Conservation (phyloP, 2,329 filamentous ascomycete genomes). For the Botryotinia narcissicola region DNA sequence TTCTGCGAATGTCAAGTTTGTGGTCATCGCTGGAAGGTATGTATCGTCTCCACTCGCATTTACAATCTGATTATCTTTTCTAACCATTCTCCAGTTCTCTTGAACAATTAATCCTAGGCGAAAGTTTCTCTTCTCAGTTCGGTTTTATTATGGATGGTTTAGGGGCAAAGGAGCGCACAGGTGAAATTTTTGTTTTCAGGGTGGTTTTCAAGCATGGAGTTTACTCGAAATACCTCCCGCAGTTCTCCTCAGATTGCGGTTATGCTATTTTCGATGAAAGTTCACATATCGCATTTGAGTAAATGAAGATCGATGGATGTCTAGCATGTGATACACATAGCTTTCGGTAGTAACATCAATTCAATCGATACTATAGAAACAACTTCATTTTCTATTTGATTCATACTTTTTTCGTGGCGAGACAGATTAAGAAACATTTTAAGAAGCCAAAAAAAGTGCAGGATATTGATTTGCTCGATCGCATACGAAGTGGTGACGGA, state of each 20-base stretch:
- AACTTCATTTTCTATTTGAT: not conserved
- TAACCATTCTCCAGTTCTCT: constrained; percentile 36
- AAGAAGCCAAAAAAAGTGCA: not conserved
- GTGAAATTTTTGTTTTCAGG: constrained; percentile 6
- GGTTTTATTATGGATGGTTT: constrained; percentile 36
- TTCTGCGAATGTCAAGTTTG: constrained; percentile 71
- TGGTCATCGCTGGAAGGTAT: constrained; percentile 70
- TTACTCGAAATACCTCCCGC: constrained; percentile 3
- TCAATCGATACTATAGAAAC: not conserved
- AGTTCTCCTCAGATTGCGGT: not conserved
- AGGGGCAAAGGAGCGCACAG: constrained; percentile 26
- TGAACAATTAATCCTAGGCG: constrained; percentile 25
- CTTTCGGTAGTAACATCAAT: not conserved
- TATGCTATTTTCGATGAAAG: not conserved
- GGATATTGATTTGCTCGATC: not conserved
- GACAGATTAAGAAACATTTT: not conserved
- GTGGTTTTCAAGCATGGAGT: constrained; percentile 5
- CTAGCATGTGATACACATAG: not conserved
- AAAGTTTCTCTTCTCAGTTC: constrained; percentile 28
- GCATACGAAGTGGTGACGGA: not conserved
- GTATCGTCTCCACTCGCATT: constrained; percentile 28
- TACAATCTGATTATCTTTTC: constrained; percentile 8
- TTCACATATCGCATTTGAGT: not conserved
- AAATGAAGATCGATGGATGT: not conserved
- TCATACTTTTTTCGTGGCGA: not conserved